phyloP scores from a whole-genome alignment of 768 basidiomycete genomes.

The Vararia minispora region DNA sequence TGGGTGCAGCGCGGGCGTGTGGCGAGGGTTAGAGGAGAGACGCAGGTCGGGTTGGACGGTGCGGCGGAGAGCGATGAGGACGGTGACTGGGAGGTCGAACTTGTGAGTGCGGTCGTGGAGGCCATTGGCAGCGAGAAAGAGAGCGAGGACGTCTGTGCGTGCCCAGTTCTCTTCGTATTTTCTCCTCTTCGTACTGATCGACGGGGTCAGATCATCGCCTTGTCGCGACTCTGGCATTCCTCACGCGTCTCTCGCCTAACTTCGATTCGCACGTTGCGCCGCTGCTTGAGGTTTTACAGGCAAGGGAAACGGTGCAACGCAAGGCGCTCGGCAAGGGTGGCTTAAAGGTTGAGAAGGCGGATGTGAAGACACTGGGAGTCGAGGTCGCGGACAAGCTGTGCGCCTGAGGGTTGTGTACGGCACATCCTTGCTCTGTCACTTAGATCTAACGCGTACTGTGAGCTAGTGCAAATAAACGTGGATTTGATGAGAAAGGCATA shows the following conservation, averaged over 20 bases:
- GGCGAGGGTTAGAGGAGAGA: constrained; percentile 25
- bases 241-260: constrained; percentile 66
- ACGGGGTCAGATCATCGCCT: constrained; percentile 61
- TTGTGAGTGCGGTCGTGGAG: constrained; percentile 75
- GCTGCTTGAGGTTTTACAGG: constrained; percentile 64
- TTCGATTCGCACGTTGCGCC: constrained; percentile 40
- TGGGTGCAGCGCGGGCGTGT: constrained; percentile 53
- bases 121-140: constrained; percentile 59
- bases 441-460: too few relatives aligned
- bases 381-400: constrained; percentile 47
- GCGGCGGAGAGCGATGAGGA: constrained; percentile 37
- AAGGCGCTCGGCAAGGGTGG: constrained; percentile 43
- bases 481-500: too few relatives aligned
- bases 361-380: constrained; percentile 49
- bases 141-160: constrained; percentile 75
- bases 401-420: neutral
- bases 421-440: neutral
- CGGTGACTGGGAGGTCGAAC: constrained; percentile 81
- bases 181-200: constrained; percentile 1
- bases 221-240: constrained; percentile 63
- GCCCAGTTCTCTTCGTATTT: neutral
- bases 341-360: constrained; percentile 49
- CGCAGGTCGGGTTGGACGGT: constrained; percentile 16
- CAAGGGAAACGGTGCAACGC: constrained; percentile 38
- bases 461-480: too few relatives aligned